Evolutionary conservation across 2,329 filamentous ascomycete genomes (phyloP), one percentile per base, ranked within the genome.

Genomic region (Penicillium italicum): DNA sequence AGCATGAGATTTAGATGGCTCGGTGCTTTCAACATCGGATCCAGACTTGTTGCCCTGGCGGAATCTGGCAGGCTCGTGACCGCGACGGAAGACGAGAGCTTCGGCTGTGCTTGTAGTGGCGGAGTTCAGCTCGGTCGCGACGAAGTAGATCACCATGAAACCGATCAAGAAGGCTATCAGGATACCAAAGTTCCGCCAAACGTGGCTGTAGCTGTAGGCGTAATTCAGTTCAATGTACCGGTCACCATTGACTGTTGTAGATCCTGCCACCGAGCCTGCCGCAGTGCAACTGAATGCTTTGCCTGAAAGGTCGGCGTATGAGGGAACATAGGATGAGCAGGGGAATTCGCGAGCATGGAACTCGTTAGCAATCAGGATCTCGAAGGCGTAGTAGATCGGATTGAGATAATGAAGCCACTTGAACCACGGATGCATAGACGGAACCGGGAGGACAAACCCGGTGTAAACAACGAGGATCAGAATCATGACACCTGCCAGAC

Each of bases 331-430:
- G 2, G 67, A 59, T 0, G 73, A 70, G 62, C 82, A 84, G 2
- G 58, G 51, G 66, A 87, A 93, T 0, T 85, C 63, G 16, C 85
- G 82, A 50, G 77, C 76, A 63, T 85, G 73, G 60, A 96, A 95
- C 72, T 96, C 91, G 72, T 95, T 95, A 59, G 90, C 82, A 79
- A 94, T 86, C 22, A 96, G 79, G 0, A 87, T 78, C 70, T 96
- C 90, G 64, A 95, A 96, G 0, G 86, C 85, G 59, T 94, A 95
- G 3, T 83, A 85, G 4, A 95, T 80, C 3, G 90, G 89, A 56
- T 94, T 87, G 37, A 93, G 76, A 69, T 89, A 92, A 69, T 87
- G 88, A 51, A 95, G 83, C 90, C 90, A 95, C 55, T 85, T 80
- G 66, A 88, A 88, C 89, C 90, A 96, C 0, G 77, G 82, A 11